Base-by-base conservation (phyloP, 495 filamentous ascomycete species). In the Aspergillus ellipticus region DNA sequence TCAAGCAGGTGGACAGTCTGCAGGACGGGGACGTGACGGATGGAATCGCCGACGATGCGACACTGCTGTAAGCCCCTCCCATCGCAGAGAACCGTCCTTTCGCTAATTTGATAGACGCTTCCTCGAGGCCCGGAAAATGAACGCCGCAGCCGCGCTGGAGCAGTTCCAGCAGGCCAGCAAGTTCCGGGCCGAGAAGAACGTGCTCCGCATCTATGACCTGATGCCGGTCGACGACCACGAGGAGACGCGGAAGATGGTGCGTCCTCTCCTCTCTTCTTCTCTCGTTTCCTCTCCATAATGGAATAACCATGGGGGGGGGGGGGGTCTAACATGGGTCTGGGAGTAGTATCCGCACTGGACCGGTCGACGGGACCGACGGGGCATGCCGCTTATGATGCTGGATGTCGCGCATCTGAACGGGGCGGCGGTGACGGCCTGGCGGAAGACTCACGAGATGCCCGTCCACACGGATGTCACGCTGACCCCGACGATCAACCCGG, bases 301-400 rank as follows among this genome's bases (percentile, higher is more conserved):
- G 10, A 8, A 3, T 8, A 3, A 11, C 17, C 22, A 2, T 33
- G 24, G 24, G 42, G 9, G 4, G 19, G 2, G 11, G 26, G 31
- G 5, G 28, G 24, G 31, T 20, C 20, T 28, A 24, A 39, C 31
- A 31, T 11, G 41, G 11, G 17, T 8, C 26, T 15, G 43, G 11
- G 19, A 9, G 26, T 42, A 74, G 69, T 72, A 68, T 39, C 64
- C 67, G 0, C 62, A 66, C 39, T 74, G 72, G 72, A 69, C 64
- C n/a, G 72, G 72, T 11, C 62, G 64, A 17, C 54, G 65, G 47
- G 61, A 69, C 51, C 64, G 57, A n/a, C 29, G 46, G 13, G 70
- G 72, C 2, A 37, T 58, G 8, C 70, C 70, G 6, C 57, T 73
- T 3, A 58, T 59, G 43, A 61, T 69, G 48, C 54, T 68, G 21